phyloP scores from a whole-genome alignment of 129 eudicot genomes.

The Flaveria sonorensis region DNA sequence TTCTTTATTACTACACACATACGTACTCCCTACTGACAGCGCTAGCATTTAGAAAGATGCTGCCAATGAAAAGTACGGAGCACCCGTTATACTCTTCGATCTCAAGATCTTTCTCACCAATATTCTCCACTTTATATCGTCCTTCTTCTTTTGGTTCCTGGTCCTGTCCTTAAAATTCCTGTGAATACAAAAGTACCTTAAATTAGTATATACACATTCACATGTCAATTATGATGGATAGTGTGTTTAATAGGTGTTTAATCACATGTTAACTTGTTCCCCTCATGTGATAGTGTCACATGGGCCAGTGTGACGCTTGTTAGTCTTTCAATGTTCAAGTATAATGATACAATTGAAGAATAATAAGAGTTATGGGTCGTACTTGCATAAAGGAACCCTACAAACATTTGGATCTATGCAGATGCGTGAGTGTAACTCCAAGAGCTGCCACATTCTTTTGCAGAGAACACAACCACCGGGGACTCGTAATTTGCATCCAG shows the following conservation, averaged over 20 bases:
- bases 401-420: slow-evolving; percentile 71
- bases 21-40: slow-evolving; percentile 23
- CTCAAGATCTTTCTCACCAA: slow-evolving; percentile 89
- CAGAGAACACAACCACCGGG: slow-evolving; percentile 92
- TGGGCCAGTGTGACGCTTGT: slow-evolving; percentile 14
- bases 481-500: slow-evolving; percentile 74
- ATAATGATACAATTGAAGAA: not conserved
- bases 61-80: slow-evolving; percentile 77
- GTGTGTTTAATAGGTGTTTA: not conserved
- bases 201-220: slow-evolving; percentile 14
- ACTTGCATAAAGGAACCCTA: slow-evolving; percentile 95
- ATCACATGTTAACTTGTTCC: slow-evolving; percentile 16
- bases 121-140: slow-evolving; percentile 80
- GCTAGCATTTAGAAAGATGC: slow-evolving; percentile 38
- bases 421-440: slow-evolving; percentile 83
- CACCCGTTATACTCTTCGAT: slow-evolving; percentile 85
- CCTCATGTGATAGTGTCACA: slow-evolving; percentile 19
- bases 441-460: slow-evolving; percentile 96
- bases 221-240: slow-evolving; percentile 19
- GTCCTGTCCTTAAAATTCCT: slow-evolving; percentile 67
- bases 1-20: not conserved
- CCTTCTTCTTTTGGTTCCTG: slow-evolving; percentile 66
- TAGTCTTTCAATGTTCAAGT: too few relatives aligned
- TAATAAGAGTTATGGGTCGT: slow-evolving; percentile 7
- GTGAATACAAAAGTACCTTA: not conserved